Conservation (phyloP, 1,139 yeast genomes). For the Pneumocystis carinii region DNA sequence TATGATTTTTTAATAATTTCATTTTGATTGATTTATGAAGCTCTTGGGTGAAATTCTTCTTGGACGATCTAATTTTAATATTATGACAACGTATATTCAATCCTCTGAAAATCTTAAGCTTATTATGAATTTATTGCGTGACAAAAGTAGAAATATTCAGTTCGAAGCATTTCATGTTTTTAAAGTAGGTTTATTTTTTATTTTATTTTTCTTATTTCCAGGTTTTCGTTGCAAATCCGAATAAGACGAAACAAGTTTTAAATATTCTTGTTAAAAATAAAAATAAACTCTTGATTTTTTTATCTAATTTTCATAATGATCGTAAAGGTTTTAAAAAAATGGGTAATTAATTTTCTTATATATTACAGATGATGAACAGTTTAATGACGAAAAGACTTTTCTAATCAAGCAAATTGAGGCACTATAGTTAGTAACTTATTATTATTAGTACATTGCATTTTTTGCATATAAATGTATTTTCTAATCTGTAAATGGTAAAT, state of each 20-base stretch:
- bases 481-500: neutral
- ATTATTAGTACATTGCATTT: neutral
- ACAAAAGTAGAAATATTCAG: conserved; percentile 77
- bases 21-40: conserved; percentile 3
- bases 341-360: neutral
- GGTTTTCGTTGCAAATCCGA: conserved; percentile 80
- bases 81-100: conserved; percentile 65
- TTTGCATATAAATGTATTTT: neutral
- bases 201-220: neutral
- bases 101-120: conserved; percentile 70
- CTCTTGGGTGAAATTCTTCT: conserved; percentile 63
- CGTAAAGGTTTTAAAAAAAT: conserved; percentile 26
- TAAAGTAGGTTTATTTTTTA: conserved; percentile 34
- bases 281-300: conserved; percentile 54
- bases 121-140: conserved; percentile 73
- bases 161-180: conserved; percentile 85
- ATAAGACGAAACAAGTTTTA: conserved; percentile 60
- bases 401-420: conserved; percentile 59
- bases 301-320: conserved; percentile 48
- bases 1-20: neutral
- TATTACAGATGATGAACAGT: conserved; percentile 41
- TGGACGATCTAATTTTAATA: conserved; percentile 51
- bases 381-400: conserved; percentile 68
- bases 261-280: conserved; percentile 77
- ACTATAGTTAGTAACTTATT: neutral